A percentile compares a stretch with the other conserved stretches of the same genome.
Evolutionary conservation across 116 monocot species (phyloP).

Genomic region (Posidonia oceanica): DNA sequence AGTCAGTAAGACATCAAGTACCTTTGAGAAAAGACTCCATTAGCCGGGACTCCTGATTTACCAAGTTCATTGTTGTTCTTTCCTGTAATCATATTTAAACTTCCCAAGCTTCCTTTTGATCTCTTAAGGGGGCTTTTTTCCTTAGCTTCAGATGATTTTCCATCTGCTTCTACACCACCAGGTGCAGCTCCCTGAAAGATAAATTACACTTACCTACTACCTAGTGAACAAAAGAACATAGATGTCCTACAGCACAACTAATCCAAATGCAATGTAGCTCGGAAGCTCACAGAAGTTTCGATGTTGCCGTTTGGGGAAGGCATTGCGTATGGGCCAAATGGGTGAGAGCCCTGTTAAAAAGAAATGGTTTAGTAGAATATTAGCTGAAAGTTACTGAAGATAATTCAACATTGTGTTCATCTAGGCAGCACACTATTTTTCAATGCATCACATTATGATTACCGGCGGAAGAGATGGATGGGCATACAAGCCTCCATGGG

Average conservation of each 20-base stretch:
- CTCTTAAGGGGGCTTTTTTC: conserved; percentile 60
- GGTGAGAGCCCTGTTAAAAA: conserved; percentile 52
- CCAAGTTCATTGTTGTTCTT: conserved; percentile 55
- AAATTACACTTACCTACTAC: not conserved
- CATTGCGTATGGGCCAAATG: conserved; percentile 67
- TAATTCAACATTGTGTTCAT: not conserved
- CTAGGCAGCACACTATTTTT: not conserved
- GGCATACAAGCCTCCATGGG: conserved; percentile 75
- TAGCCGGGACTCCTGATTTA: conserved; percentile 63
- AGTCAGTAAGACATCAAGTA: conserved; percentile 3
- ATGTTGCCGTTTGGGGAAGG: conserved; percentile 58
- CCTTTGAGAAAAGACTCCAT: conserved; percentile 82
- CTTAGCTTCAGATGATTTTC: conserved; percentile 63
- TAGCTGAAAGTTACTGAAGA: not conserved
- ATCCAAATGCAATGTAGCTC: not conserved
- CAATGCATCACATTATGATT: conserved; percentile 5
- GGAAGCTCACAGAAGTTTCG: conserved; percentile 69
- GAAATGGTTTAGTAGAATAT: not conserved
- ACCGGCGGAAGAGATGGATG: conserved; percentile 93
- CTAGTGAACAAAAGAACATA: not conserved
- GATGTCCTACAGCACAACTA: conserved; percentile 1
- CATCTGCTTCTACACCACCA: conserved; percentile 46
- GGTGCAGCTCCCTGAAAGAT: conserved; percentile 46
- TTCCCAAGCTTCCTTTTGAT: conserved; percentile 77
- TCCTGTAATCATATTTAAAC: conserved; percentile 86